These are phyloP conservation scores for Vickermania spadyakhi DNA, from an alignment of 208 protist genomes.

Conservation along the genomic window DNA sequence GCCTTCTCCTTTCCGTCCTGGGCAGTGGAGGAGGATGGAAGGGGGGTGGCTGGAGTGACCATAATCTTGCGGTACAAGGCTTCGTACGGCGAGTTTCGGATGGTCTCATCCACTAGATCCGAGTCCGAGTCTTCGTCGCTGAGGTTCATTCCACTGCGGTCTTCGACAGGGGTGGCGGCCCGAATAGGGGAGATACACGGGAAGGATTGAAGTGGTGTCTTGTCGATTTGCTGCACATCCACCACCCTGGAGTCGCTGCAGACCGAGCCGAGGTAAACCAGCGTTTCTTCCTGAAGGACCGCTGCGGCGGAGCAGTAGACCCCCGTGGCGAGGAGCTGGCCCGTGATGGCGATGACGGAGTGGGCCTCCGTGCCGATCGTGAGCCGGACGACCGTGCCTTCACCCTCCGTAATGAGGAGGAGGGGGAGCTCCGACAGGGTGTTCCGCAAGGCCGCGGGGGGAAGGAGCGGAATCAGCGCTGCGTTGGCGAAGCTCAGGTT, in stretches of 20 bases:
- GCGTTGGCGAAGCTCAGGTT: constrained; percentile 73
- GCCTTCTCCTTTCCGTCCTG: too few relatives aligned
- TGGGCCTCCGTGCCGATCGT: constrained; percentile 32
- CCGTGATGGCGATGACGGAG: constrained; percentile 28
- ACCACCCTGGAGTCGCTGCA: constrained; percentile 54
- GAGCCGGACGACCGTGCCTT: constrained; percentile 59
- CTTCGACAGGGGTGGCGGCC: constrained; percentile 33
- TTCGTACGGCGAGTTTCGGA: constrained; percentile 60
- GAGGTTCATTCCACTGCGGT: constrained; percentile 46
- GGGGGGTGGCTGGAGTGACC: constrained; percentile 37
- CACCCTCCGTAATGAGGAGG: constrained; percentile 60
- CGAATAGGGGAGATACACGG: constrained; percentile 36
- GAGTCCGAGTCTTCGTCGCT: background rate
- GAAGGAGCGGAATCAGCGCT: constrained; percentile 5
- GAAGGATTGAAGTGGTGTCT: constrained; percentile 3
- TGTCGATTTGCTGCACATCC: constrained; percentile 6
- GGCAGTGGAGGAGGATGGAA: constrained; percentile 15
- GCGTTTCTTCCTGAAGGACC: constrained; percentile 9
- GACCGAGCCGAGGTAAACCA: constrained; percentile 56
- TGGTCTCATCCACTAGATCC: constrained; percentile 1
- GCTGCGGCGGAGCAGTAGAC: constrained; percentile 32
- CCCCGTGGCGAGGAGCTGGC: constrained; percentile 37
- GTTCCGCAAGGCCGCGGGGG: background rate
- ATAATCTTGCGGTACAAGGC: constrained; percentile 47
- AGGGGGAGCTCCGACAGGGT: constrained; percentile 15